Evolutionary conservation across 192 early-diverging fungal genomes (phyloP), one percentile per base, ranked within the genome.

Genomic region (Mortierella alpina): DNA sequence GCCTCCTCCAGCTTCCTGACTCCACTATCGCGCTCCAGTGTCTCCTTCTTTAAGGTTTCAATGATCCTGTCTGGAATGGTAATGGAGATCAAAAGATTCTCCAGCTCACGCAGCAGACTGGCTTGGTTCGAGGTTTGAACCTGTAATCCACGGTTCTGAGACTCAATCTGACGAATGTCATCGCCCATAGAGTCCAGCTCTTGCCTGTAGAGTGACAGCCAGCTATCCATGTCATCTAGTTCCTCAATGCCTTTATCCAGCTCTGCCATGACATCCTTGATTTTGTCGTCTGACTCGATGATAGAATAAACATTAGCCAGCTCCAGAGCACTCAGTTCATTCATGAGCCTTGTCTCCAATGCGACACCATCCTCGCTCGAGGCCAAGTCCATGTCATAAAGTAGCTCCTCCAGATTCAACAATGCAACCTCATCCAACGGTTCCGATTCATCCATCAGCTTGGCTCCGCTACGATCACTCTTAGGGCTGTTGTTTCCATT

Each of bases 251-350:
- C 93, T 18, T 88, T 88, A 63, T 99, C 96, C n/a, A 99, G 88
- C 66, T 96, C 90, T 11, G 78, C 82, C 22, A 97, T 88, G 7
- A 98, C 90, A 40, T 85, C 83, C 45, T 92, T 89, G 23, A 96
- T 95, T 68, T 94, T 88, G 67, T 92, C 91, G 74, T 98, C 96
- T 40, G 95, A 93, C 75, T 96, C 91, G 48, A 99, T 94, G 70
- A 99, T 97, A 4, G 95, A 94, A 66, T 96, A 95, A 18, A 99
- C 95, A 82, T 97, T 98, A n/a, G 94, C 93, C 89, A 92, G 62
- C 11, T 96, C 97, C 57, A 99, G 73, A 53, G 93, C 91, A 59
- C 92, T 91, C 22, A 98, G 82, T 78, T 99, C 97, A 49, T 92
- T 86, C 52, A 95, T 74, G 40, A 99, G 79, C n/a, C 92, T 85